A percentile compares a stretch with the other conserved stretches of the same genome.
phyloP scores from a whole-genome alignment of 306 rosid species.

The Boehmeria nivea region DNA sequence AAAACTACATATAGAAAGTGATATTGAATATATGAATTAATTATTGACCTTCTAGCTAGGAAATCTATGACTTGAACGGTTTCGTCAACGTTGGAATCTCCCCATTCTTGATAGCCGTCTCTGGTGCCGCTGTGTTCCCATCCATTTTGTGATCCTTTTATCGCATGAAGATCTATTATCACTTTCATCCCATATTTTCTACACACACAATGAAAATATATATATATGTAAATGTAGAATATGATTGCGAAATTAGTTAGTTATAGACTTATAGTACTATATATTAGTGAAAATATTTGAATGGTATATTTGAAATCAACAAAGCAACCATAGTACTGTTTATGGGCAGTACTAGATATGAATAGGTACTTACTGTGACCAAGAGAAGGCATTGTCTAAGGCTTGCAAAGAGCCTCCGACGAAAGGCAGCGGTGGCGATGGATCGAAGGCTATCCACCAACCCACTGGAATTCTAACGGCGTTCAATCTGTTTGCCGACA shows the following conservation, averaged over 20 bases:
- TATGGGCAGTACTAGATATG: too few relatives aligned
- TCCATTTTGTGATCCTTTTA: conserved; percentile 55
- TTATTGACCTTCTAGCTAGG: conserved; percentile 39
- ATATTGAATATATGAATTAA: too few relatives aligned
- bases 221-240: too few relatives aligned
- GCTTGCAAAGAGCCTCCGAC: conserved; percentile 52
- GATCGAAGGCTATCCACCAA: conserved; percentile 69
- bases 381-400: conserved; percentile 58
- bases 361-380: conserved; percentile 49
- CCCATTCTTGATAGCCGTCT: conserved; percentile 57
- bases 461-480: conserved; percentile 66
- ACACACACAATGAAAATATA: not conserved
- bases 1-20: not conserved
- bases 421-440: conserved; percentile 60
- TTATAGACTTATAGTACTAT: too few relatives aligned
- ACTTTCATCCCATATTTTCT: conserved; percentile 54
- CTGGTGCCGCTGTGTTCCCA: conserved; percentile 49
- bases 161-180: conserved; percentile 59
- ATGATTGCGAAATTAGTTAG: too few relatives aligned
- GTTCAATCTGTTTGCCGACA: conserved; percentile 46
- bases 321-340: too few relatives aligned
- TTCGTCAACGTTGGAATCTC: conserved; percentile 40
- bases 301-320: too few relatives aligned
- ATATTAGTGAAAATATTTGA: too few relatives aligned
- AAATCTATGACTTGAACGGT: conserved; percentile 50